phyloP scores from a whole-genome alignment of 106 monocot species.

The Dendrobium chrysotoxum region DNA sequence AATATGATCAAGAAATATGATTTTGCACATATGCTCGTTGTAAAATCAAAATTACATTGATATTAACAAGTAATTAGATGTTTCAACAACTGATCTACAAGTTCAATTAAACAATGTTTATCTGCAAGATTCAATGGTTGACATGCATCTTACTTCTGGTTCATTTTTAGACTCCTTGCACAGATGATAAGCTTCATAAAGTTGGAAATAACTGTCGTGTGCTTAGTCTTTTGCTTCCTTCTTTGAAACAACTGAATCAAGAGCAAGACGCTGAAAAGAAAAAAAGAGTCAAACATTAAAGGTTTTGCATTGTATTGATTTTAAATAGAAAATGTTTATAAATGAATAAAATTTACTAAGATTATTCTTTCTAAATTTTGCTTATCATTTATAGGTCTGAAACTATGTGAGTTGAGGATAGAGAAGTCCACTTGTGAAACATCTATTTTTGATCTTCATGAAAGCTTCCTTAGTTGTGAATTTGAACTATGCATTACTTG shows the following conservation, averaged over 20 bases:
- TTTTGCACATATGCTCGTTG: background rate
- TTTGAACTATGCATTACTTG: constrained; percentile 70
- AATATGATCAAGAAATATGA: background rate
- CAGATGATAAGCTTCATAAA: constrained; percentile 5
- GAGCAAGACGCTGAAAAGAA: constrained; percentile 31
- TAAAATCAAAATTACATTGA: background rate
- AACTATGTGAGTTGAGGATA: constrained; percentile 19
- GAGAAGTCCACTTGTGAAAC: constrained; percentile 30
- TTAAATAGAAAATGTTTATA: background rate
- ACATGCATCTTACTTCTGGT: background rate
- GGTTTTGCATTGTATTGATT: constrained; percentile 17
- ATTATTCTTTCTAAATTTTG: background rate
- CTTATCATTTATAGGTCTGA: constrained; percentile 16
- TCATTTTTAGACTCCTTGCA: background rate
- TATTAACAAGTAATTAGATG: background rate
- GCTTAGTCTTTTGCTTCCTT: constrained; percentile 21
- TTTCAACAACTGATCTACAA: background rate
- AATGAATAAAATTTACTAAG: background rate
- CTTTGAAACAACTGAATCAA: constrained; percentile 19
- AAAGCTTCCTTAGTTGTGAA: constrained; percentile 46
- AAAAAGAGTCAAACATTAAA: constrained; percentile 40
- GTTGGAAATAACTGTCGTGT: constrained; percentile 10
- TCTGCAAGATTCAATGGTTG: background rate
- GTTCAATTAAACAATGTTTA: background rate
- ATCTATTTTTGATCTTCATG: constrained; percentile 60